These are phyloP conservation scores for Metarhizium sp. DNA, from an alignment of 2,329 filamentous ascomycete genomes.

Conservation along the genomic window DNA sequence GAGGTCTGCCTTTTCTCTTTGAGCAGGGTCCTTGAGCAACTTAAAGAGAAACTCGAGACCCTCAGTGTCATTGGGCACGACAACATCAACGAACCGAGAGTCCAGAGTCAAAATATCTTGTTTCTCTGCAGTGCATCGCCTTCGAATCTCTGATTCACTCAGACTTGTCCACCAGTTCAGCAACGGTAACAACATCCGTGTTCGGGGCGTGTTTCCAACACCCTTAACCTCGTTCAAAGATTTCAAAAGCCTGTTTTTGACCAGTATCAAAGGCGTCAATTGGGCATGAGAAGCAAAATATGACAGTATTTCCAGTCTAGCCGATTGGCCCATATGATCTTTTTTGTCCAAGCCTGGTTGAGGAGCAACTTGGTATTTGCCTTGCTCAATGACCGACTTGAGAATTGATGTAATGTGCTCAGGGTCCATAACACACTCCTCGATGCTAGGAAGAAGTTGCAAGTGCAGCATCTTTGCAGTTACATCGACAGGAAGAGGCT, in stretches of 20 bases:
- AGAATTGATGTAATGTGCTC: slow-evolving; percentile 60
- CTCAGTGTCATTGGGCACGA: slow-evolving; percentile 42
- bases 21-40: slow-evolving; percentile 31
- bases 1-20: slow-evolving; percentile 38
- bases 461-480: slow-evolving; percentile 52
- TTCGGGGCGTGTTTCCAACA: slow-evolving; percentile 59
- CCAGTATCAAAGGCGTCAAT: slow-evolving; percentile 54
- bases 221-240: slow-evolving; percentile 65
- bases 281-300: slow-evolving; percentile 68
- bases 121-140: slow-evolving; percentile 29
- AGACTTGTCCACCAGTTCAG: slow-evolving; percentile 60
- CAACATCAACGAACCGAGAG: slow-evolving; percentile 37
- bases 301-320: slow-evolving; percentile 55
- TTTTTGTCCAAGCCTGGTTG: slow-evolving; percentile 38
- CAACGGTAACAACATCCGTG: slow-evolving; percentile 65
- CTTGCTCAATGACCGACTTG: slow-evolving; percentile 27
- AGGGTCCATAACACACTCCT: slow-evolving; percentile 78
- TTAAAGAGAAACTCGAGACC: slow-evolving; percentile 44
- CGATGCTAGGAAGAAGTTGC: slow-evolving; percentile 63
- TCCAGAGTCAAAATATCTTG: slow-evolving; percentile 33
- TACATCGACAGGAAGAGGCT: slow-evolving; percentile 50
- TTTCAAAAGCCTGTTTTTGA: slow-evolving; percentile 64
- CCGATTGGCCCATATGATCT: slow-evolving; percentile 46
- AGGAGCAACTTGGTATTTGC: slow-evolving; percentile 26
- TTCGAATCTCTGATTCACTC: slow-evolving; percentile 37